Evolutionary conservation across 2,329 filamentous ascomycete species (phyloP), one percentile per base, ranked within the genome.

Genomic region (Colletotrichum cuscutae): DNA sequence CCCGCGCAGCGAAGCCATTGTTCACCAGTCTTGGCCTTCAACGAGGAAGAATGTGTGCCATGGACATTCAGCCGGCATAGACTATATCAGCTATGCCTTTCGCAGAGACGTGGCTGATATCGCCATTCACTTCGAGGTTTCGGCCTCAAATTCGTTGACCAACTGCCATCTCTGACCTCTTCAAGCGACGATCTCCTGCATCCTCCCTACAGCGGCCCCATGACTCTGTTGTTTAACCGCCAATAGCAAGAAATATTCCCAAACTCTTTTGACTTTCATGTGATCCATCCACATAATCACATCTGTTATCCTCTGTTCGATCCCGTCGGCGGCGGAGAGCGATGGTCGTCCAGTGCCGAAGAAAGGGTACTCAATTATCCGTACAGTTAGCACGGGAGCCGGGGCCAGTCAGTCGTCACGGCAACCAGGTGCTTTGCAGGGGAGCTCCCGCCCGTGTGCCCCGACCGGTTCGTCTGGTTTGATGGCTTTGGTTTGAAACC

Each of bases 381-480:
- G n/a, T n/a, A 19, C 46, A 56, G 68, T 54, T 72, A 73, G 58
- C 22, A 49, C 37, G 15, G 19, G 42, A 53, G 24, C 49, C 62
- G 37, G 53, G 57, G 37, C 58, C 22, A 24, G 15, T 30, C 26
- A 30, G 71, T 73, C 68, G 68, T 64, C 68, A 35, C 22, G 61
- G 57, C 68, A 73, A 72, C 71, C 4, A 59, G 8, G 57, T 30
- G 37, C 46, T 15, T 46, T 49, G 28, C 49, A 62, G 58, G 68
- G 71, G 68, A 67, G 37, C 62, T 62, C 62, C 71, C 68, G 68
- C 57, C 71, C 68, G 68, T 72, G 52, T 24, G 60, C 59, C 54
- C 66, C 60, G 70, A 28, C 32, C 52, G 53, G 70, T 70, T 70
- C 60, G 60, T 64, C 66, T 72, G 60, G 66, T 57, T 49, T 65